Conservation (phyloP, 805 yeast genomes). For the Yarrowia alimentaria region DNA sequence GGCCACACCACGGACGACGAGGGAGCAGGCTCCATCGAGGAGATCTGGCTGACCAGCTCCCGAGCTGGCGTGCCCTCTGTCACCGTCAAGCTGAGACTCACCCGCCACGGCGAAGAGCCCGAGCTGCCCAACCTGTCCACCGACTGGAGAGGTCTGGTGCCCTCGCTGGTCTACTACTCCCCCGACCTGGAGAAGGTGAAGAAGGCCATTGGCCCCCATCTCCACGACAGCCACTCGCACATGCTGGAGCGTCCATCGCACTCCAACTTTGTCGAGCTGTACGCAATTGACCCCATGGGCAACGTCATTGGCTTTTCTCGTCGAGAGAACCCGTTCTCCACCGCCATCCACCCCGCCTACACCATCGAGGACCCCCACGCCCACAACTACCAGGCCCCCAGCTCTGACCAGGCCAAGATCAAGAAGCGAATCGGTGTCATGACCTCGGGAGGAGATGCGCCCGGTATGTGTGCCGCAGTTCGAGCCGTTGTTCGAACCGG, state of each 20-base stretch:
- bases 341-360: not conserved
- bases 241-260: slow-evolving; percentile 56
- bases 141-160: slow-evolving; percentile 53
- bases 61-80: slow-evolving; percentile 32
- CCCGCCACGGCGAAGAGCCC: slow-evolving; percentile 34
- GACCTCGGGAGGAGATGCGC: slow-evolving; percentile 99
- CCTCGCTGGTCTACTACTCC: slow-evolving; percentile 50
- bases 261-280: slow-evolving; percentile 70
- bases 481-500: slow-evolving; percentile 95
- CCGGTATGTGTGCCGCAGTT: slow-evolving; percentile 97
- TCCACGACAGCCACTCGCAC: not conserved
- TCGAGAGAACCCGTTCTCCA: slow-evolving; percentile 38
- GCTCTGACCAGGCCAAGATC: slow-evolving; percentile 1
- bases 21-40: slow-evolving; percentile 35
- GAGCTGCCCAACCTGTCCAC: slow-evolving; percentile 30
- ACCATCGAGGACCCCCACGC: not conserved
- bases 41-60: slow-evolving; percentile 37
- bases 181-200: slow-evolving; percentile 39
- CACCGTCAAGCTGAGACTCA: slow-evolving; percentile 38
- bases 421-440: slow-evolving; percentile 78
- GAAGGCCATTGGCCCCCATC: not conserved
- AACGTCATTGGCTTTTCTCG: slow-evolving; percentile 76
- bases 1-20: slow-evolving; percentile 31
- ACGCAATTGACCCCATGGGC: slow-evolving; percentile 81
- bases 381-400: not conserved